These are phyloP conservation scores for Fistulina hepatica DNA, from an alignment of 1,284 basidiomycete species.

Conservation along the genomic window DNA sequence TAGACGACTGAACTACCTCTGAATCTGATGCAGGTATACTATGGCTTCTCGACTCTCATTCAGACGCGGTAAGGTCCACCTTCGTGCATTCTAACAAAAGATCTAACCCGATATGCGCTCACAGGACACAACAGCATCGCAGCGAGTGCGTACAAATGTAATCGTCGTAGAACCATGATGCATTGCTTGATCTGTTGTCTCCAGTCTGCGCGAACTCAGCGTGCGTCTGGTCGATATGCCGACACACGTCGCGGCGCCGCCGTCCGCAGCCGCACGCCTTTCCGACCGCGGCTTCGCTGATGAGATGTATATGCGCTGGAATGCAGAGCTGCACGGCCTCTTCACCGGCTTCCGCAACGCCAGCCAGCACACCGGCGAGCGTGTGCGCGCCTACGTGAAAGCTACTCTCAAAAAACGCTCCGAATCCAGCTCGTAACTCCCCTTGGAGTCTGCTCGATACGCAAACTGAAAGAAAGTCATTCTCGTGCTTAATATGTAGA, in stretches of 20 bases:
- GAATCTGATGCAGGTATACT: slow-evolving; percentile 52
- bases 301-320: slow-evolving; percentile 40
- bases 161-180: neutral
- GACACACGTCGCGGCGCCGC: slow-evolving; percentile 31
- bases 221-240: slow-evolving; percentile 36
- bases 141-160: slow-evolving; percentile 32
- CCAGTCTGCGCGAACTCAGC: slow-evolving; percentile 38
- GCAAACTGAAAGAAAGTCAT: too few species aligned
- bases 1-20: slow-evolving; percentile 2
- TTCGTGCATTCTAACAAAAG: slow-evolving; percentile 2
- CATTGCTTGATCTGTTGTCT: neutral
- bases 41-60: slow-evolving; percentile 50
- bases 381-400: too few species aligned
- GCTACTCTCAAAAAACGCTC: too few species aligned
- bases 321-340: slow-evolving; percentile 34
- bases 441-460: too few species aligned
- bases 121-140: slow-evolving; percentile 40
- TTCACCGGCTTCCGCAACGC: slow-evolving; percentile 30
- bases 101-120: slow-evolving; percentile 1
- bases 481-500: too few species aligned
- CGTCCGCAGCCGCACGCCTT: slow-evolving; percentile 40
- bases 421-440: too few species aligned
- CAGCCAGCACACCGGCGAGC: too few species aligned
- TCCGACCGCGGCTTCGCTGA: slow-evolving; percentile 31
- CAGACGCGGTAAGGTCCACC: slow-evolving; percentile 31